These are phyloP conservation scores for Curvularia hawaiiensis DNA, from an alignment of 2,329 filamentous ascomycete species.

Conservation along the genomic window DNA sequence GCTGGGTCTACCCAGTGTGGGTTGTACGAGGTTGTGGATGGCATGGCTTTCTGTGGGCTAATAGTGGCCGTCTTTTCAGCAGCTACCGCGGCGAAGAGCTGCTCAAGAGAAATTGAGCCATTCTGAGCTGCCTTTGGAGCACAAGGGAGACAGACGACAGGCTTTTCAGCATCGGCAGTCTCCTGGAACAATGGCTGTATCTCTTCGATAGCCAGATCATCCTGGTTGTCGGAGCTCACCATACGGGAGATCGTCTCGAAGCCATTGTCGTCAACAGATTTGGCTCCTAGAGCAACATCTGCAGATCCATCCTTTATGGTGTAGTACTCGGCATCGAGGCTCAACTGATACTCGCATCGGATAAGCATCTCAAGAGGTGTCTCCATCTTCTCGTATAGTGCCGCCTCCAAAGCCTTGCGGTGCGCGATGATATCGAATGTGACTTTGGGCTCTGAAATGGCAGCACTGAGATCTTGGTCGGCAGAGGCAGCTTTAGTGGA, in stretches of 20 bases:
- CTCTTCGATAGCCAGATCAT: neutral
- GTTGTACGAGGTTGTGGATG: neutral
- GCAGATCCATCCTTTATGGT: neutral
- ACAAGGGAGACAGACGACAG: neutral
- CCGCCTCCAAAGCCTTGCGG: conserved; percentile 8
- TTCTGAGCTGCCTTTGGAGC: neutral
- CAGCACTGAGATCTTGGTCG: neutral
- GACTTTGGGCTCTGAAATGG: too few relatives aligned
- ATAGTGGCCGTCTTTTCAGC: too few relatives aligned
- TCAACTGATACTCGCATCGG: neutral
- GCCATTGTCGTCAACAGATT: conserved; percentile 1
- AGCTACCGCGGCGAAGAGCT: neutral
- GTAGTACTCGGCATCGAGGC: conserved; percentile 8
- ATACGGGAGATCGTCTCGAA: neutral
- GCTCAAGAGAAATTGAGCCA: neutral
- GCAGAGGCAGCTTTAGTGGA: too few relatives aligned
- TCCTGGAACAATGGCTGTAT: neutral
- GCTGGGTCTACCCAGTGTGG: neutral
- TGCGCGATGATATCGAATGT: neutral
- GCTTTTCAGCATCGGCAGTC: neutral
- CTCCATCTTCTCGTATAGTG: conserved; percentile 12
- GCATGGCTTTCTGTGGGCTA: too few relatives aligned
- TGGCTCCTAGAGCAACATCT: neutral
- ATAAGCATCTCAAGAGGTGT: conserved; percentile 7
- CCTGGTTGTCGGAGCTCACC: neutral